These are phyloP conservation scores for Mariannaea elegans DNA, from an alignment of 2,329 filamentous ascomycete genomes.

Conservation along the genomic window DNA sequence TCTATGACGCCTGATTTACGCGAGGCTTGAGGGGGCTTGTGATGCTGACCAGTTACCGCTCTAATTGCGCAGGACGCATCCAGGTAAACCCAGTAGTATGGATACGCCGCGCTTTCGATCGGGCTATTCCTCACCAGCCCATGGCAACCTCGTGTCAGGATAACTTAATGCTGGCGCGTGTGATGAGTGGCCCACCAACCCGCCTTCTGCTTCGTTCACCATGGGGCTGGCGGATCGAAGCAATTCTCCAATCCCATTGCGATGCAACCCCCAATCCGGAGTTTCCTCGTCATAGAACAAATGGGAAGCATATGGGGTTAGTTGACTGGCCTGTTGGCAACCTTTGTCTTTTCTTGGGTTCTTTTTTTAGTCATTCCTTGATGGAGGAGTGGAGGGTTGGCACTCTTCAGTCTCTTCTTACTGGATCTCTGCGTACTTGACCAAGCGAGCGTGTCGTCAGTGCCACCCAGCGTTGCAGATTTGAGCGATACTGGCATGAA, in stretches of 20 bases:
- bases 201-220: slow-evolving; percentile 22
- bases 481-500: slow-evolving; percentile 4
- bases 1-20: slow-evolving; percentile 24
- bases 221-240: slow-evolving; percentile 8
- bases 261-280: slow-evolving; percentile 30
- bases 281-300: slow-evolving; percentile 24
- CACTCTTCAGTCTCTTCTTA: slow-evolving; percentile 13
- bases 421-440: slow-evolving; percentile 22
- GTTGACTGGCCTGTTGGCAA: slow-evolving; percentile 28
- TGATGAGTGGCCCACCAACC: slow-evolving; percentile 30
- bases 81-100: slow-evolving; percentile 34
- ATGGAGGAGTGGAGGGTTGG: not conserved
- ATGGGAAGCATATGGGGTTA: slow-evolving; percentile 6
- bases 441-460: not conserved
- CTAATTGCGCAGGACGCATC: slow-evolving; percentile 30
- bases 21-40: slow-evolving; percentile 22
- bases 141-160: slow-evolving; percentile 24
- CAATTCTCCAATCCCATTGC: slow-evolving; percentile 17
- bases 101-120: slow-evolving; percentile 39
- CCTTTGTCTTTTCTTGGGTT: not conserved
- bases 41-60: slow-evolving; percentile 33
- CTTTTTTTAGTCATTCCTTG: not conserved
- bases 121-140: slow-evolving; percentile 30
- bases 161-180: slow-evolving; percentile 22
- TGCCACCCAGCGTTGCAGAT: not conserved